Evolutionary conservation across 1,139 yeast species (phyloP).

Genomic region (Nakaseomyces sp.): DNA sequence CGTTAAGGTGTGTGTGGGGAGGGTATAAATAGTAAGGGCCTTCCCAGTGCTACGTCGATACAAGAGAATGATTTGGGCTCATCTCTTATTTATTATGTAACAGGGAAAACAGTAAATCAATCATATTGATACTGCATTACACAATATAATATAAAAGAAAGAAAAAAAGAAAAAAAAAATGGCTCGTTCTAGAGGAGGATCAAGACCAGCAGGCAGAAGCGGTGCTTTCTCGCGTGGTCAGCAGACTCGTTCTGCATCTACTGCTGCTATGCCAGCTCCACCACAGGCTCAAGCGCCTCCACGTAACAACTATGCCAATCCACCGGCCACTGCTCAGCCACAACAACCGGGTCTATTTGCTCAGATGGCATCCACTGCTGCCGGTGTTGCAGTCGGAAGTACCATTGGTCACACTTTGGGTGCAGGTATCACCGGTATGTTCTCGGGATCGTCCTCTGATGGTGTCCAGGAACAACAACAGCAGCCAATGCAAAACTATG

Average conservation of each 20-base stretch:
- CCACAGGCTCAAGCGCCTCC: slow-evolving; percentile 12
- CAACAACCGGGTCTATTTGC: slow-evolving; percentile 86
- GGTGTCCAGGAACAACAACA: slow-evolving; percentile 40
- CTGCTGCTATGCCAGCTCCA: slow-evolving; percentile 52
- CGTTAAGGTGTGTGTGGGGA: not conserved
- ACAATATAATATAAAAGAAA: too few species aligned
- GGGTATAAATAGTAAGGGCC: too few species aligned
- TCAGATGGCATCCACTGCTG: slow-evolving; percentile 98
- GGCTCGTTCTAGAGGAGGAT: slow-evolving; percentile 49
- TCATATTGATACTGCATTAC: too few species aligned
- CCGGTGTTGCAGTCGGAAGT: slow-evolving; percentile 98
- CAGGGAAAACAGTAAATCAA: too few species aligned
- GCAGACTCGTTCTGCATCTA: slow-evolving; percentile 66
- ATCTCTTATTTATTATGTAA: too few species aligned
- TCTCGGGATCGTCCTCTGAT: slow-evolving; percentile 67
- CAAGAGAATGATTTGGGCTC: too few species aligned
- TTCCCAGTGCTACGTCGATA: too few species aligned
- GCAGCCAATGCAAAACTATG: slow-evolving; percentile 36
- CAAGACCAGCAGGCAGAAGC: slow-evolving; percentile 33
- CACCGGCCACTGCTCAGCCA: slow-evolving; percentile 33
- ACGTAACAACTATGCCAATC: slow-evolving; percentile 31
- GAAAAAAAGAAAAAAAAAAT: slow-evolving; percentile 23
- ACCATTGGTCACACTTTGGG: slow-evolving; percentile 95
- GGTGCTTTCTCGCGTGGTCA: slow-evolving; percentile 30
- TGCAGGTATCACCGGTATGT: slow-evolving; percentile 83